These are phyloP conservation scores for Eucalyptus curtisii DNA, from an alignment of 345 rosid species.

Conservation along the genomic window DNA sequence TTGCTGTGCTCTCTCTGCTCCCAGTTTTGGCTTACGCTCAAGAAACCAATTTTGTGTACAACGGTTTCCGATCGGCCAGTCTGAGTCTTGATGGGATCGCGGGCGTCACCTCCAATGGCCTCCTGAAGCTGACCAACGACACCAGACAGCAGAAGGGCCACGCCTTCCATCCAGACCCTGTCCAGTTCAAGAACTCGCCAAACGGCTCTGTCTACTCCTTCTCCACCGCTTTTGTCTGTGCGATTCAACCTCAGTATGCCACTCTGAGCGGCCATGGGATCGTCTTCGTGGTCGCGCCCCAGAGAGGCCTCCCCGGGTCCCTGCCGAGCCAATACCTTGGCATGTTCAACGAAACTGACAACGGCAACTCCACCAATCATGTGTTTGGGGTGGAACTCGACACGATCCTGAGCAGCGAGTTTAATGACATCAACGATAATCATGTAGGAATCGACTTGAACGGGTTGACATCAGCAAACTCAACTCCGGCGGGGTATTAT, in stretches of 20 bases:
- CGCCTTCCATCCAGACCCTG: conserved; percentile 23
- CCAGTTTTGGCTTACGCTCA: neutral
- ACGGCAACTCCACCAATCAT: conserved; percentile 29
- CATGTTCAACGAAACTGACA: conserved; percentile 21
- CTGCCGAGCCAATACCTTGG: conserved; percentile 31
- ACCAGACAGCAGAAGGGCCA: conserved; percentile 22
- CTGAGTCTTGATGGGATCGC: conserved; percentile 27
- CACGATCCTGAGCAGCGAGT: conserved; percentile 19
- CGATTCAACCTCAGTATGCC: conserved; percentile 20
- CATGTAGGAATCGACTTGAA: conserved; percentile 61
- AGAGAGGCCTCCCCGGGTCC: conserved; percentile 25
- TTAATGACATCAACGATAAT: conserved; percentile 27
- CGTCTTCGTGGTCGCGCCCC: conserved; percentile 45
- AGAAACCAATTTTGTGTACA: neutral
- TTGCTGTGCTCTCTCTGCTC: neutral
- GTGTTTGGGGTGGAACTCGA: conserved; percentile 54
- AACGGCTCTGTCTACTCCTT: conserved; percentile 17
- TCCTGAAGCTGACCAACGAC: conserved; percentile 36
- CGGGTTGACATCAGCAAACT: conserved; percentile 12
- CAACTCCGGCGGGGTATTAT: conserved; percentile 30
- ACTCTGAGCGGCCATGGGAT: conserved; percentile 39
- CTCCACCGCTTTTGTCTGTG: conserved; percentile 49
- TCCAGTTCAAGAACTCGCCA: conserved; percentile 26
- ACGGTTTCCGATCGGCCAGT: neutral
- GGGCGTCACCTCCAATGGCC: conserved; percentile 16